Evolutionary conservation across 1,284 basidiomycete species (phyloP), one percentile per base, ranked within the genome.

Genomic region (Apiotrichum gamsii): DNA sequence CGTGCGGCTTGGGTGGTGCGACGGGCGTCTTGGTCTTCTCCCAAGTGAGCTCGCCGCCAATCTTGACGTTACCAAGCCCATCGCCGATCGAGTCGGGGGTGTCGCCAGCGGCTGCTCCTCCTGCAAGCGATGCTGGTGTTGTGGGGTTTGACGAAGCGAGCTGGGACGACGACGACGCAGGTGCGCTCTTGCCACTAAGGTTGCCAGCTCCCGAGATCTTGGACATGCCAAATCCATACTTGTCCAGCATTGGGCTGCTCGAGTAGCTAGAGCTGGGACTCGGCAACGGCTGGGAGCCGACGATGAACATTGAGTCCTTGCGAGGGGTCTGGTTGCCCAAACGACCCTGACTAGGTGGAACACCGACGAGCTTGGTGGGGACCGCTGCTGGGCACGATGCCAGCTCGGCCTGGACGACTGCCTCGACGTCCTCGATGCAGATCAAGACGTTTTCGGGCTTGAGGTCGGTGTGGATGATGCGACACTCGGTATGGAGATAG

Each of bases 361-460:
- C 95, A 47, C 94, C 94, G 50, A 96, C 85, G 38, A 98, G 78
- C 57, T 87, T 87, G 15, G 79, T 80, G 14, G 78, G 85, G n/a
- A 82, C 78, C 3, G 78, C 78, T 3, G 77, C 77, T 0, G 76
- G 76, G 54, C 70, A 73, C 23, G 69, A 69, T 13, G 83, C 82
- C 50, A 93, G 77, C 71, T 97, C 93, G 14, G 87, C 77, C 57
- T 85, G 81, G 37, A 98, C 93, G 63, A 97, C 90, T 3, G 83
- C 78, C 67, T 98, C 94, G 59, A 98, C 94, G 65, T 97, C 89
- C 61, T 97, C 94, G 64, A 98, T 97, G 72, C 83, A 87, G 59
- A 98, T 93, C 45, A 98, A 80, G 28, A 98, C 91, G 73, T 98
- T 98, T 71, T 98, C 94, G 0, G 94, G 94, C 73, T 98, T 98